A percentile compares a stretch with the other conserved stretches of the same genome.
Evolutionary conservation across 768 basidiomycete species (phyloP).

Genomic region (Kwoniella shandongensis): DNA sequence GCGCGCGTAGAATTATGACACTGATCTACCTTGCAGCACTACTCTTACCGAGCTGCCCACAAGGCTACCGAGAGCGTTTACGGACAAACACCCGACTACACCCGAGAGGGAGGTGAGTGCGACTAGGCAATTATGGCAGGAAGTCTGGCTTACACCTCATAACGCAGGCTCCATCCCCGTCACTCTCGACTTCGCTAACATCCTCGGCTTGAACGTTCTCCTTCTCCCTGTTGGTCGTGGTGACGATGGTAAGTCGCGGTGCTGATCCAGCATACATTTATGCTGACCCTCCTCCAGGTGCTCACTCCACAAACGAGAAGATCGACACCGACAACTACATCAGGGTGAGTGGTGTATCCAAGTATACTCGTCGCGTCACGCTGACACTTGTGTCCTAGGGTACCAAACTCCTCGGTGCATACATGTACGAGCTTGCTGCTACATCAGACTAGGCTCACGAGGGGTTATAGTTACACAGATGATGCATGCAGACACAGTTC

Average conservation of each 20-base stretch:
- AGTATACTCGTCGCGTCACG: background rate
- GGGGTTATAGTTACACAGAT: background rate
- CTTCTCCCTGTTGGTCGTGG: slow-evolving; percentile 90
- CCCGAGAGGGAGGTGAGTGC: slow-evolving; percentile 53
- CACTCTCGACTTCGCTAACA: slow-evolving; percentile 88
- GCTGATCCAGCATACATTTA: background rate
- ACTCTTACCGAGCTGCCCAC: slow-evolving; percentile 88
- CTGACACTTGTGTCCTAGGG: slow-evolving; percentile 25
- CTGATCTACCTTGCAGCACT: slow-evolving; percentile 67
- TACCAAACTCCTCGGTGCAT: slow-evolving; percentile 72
- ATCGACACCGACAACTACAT: slow-evolving; percentile 87
- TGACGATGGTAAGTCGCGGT: slow-evolving; percentile 92
- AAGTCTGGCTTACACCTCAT: background rate
- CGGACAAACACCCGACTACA: slow-evolving; percentile 53
- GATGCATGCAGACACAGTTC: background rate
- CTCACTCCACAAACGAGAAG: slow-evolving; percentile 77
- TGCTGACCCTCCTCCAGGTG: slow-evolving; percentile 10
- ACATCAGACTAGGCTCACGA: slow-evolving; percentile 1
- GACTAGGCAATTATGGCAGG: background rate
- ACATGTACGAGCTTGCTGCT: slow-evolving; percentile 70
- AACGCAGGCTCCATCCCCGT: slow-evolving; percentile 78
- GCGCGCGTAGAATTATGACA: background rate
- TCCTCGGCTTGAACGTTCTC: slow-evolving; percentile 78
- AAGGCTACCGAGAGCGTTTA: slow-evolving; percentile 70
- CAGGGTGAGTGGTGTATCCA: slow-evolving; percentile 61